Percentiles rank a stretch among this genome's conserved stretches.
phyloP scores from a whole-genome alignment of 1,139 yeast genomes.

The Yamadazyma taylorii region DNA sequence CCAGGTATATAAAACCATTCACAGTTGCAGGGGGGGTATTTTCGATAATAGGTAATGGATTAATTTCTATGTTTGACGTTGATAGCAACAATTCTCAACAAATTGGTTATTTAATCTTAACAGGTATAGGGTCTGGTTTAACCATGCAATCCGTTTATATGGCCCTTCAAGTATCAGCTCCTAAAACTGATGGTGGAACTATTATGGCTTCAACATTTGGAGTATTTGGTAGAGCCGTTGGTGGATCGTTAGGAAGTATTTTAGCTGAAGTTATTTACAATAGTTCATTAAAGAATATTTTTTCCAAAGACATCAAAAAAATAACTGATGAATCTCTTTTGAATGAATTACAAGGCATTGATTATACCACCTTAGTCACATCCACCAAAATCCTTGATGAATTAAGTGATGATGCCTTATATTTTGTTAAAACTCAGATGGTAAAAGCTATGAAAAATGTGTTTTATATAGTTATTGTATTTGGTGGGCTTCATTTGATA shows the following conservation, averaged over 20 bases:
- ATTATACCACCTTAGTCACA: conserved; percentile 13
- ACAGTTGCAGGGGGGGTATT: conserved; percentile 19
- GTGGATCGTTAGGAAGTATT: conserved; percentile 25
- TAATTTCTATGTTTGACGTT: conserved; percentile 22
- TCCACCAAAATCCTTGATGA: conserved; percentile 15
- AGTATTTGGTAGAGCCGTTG: conserved; percentile 22
- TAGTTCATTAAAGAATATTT: conserved; percentile 18
- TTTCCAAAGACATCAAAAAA: conserved; percentile 13
- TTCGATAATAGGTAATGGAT: conserved; percentile 25
- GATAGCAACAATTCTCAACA: conserved; percentile 18
- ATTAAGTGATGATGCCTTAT: conserved; percentile 20
- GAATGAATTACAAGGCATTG: conserved; percentile 18
- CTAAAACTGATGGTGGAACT: conserved; percentile 29
- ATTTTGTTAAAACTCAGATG: conserved; percentile 22
- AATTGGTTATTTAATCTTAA: conserved; percentile 26
- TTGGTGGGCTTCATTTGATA: conserved; percentile 19
- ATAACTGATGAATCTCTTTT: conserved; percentile 12
- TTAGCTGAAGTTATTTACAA: conserved; percentile 28
- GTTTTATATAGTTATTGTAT: conserved; percentile 25
- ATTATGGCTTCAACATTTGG: conserved; percentile 26
- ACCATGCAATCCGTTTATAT: conserved; percentile 27
- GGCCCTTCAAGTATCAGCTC: conserved; percentile 29
- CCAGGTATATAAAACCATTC: conserved; percentile 23
- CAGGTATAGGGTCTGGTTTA: conserved; percentile 27
- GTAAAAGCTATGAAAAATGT: conserved; percentile 26